These are phyloP conservation scores for Termitomyces sp. DNA, from an alignment of 768 basidiomycete species.

Conservation along the genomic window DNA sequence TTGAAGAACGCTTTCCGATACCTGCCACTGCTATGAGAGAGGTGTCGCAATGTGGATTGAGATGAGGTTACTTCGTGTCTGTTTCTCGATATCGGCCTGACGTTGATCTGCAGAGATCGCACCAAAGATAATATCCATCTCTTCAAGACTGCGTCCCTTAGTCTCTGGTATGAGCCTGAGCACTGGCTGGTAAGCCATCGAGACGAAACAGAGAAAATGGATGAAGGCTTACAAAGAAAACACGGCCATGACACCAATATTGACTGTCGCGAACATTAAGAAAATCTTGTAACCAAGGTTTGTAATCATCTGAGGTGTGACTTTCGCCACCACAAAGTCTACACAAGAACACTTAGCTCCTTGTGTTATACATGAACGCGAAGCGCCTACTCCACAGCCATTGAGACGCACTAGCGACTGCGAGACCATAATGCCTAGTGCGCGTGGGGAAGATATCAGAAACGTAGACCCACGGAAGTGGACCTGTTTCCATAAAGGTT, in stretches of 20 bases:
- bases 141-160: constrained; percentile 51
- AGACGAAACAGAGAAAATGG: background rate
- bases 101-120: constrained; percentile 27
- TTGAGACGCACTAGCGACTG: constrained; percentile 70
- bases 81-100: background rate
- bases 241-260: constrained; percentile 60
- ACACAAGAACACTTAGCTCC: background rate
- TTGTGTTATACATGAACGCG: background rate
- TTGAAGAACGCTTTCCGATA: no score
- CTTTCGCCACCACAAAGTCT: constrained; percentile 73
- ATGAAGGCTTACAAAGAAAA: constrained; percentile 52
- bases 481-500: constrained; percentile 69
- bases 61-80: background rate
- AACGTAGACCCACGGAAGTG: constrained; percentile 55
- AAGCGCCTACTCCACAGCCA: constrained; percentile 66
- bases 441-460: constrained; percentile 86
- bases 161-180: constrained; percentile 55
- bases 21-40: background rate
- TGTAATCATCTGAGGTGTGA: constrained; percentile 59
- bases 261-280: constrained; percentile 70
- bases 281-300: constrained; percentile 70
- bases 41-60: background rate
- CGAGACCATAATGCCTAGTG: constrained; percentile 77
- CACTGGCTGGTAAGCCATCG: background rate
- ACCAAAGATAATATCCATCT: constrained; percentile 53